These are phyloP conservation scores for Calonectria naviculata DNA, from an alignment of 2,329 filamentous ascomycete genomes.

Conservation along the genomic window DNA sequence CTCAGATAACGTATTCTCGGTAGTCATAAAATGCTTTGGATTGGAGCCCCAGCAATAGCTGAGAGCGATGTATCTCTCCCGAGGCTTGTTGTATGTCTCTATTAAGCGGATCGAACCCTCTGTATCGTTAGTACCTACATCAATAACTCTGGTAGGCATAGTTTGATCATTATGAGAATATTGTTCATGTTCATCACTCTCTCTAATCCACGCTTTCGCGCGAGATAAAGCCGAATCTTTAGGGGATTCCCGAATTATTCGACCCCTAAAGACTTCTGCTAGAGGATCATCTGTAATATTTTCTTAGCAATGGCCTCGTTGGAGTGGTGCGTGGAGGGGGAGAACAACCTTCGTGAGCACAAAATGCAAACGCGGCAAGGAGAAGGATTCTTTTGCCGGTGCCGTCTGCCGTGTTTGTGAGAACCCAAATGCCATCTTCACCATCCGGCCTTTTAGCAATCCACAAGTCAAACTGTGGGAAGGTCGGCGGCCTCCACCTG, in stretches of 20 bases:
- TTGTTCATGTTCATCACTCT: slow-evolving; percentile 1
- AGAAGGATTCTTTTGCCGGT: neutral
- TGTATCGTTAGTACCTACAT: neutral
- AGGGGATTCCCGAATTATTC: neutral
- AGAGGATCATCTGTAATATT: neutral
- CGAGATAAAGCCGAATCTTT: neutral
- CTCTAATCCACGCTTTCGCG: neutral
- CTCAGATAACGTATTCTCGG: neutral
- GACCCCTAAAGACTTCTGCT: neutral
- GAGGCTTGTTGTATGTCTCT: neutral
- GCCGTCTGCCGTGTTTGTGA: neutral
- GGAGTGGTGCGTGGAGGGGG: neutral
- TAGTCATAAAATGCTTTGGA: slow-evolving; percentile 10
- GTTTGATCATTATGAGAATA: neutral
- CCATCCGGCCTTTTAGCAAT: neutral
- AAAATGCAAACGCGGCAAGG: slow-evolving; percentile 8
- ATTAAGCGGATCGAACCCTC: neutral
- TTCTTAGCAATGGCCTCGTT: neutral
- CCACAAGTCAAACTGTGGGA: slow-evolving; percentile 2
- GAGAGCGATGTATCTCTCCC: slow-evolving; percentile 16
- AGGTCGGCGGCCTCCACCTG: neutral
- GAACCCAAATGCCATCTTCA: slow-evolving; percentile 8
- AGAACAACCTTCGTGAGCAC: slow-evolving; percentile 6
- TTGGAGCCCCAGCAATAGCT: slow-evolving; percentile 23
- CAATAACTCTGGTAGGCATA: slow-evolving; percentile 6